Percentiles rank a stretch among this genome's conserved stretches.
Evolutionary conservation across 352 stramenopile genomes (phyloP).

Genomic region (Phytophthora nicotianae): DNA sequence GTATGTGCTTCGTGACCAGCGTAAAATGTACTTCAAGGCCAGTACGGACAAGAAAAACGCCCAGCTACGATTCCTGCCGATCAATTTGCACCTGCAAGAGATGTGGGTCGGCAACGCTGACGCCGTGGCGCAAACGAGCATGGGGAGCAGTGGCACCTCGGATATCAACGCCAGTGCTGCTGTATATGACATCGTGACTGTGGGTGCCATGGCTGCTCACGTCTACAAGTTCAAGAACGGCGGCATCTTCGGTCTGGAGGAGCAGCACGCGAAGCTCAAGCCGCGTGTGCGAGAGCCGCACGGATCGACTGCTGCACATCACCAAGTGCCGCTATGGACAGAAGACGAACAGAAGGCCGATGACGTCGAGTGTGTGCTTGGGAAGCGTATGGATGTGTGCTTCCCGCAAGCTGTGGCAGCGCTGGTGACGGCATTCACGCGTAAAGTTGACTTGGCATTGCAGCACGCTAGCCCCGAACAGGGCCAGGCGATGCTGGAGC

Average conservation of each 20-base stretch:
- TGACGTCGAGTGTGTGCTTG: conserved; percentile 73
- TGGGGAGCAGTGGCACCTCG: conserved; percentile 34
- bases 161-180: conserved; percentile 34
- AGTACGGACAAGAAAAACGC: conserved; percentile 89
- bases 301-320: conserved; percentile 48
- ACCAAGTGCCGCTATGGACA: conserved; percentile 80
- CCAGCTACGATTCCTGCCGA: conserved; percentile 77
- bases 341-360: conserved; percentile 85
- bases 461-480: conserved; percentile 53
- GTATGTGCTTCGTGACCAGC: conserved; percentile 70
- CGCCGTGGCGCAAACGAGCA: conserved; percentile 40
- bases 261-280: conserved; percentile 77
- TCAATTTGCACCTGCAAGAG: conserved; percentile 87
- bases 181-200: conserved; percentile 88
- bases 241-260: conserved; percentile 74
- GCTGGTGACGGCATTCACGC: conserved; percentile 81
- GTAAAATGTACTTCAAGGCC: conserved; percentile 87
- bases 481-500: conserved; percentile 69
- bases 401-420: conserved; percentile 81
- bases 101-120: conserved; percentile 83
- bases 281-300: conserved; percentile 56
- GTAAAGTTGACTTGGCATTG: conserved; percentile 79
- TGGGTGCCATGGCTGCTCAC: conserved; percentile 86
- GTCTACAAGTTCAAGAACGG: conserved; percentile 91
- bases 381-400: conserved; percentile 86